Evolutionary conservation across 129 eudicot genomes (phyloP).

Genomic region (Tagetes erecta): DNA sequence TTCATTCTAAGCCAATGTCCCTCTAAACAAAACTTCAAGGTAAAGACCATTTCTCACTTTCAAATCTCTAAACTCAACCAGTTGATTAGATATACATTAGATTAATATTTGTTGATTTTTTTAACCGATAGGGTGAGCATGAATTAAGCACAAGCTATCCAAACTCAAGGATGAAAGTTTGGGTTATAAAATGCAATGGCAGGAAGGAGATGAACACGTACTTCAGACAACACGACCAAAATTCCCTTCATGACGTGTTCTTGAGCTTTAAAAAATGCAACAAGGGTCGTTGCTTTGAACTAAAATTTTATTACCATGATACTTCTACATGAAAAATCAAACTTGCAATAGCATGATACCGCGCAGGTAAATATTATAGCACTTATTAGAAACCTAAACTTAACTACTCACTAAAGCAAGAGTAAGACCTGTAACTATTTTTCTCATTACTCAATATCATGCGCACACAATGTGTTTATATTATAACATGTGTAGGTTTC

Average conservation of each 20-base stretch:
- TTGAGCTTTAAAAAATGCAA: slow-evolving; percentile 14
- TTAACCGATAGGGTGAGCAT: neutral
- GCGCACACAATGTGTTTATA: too few species aligned
- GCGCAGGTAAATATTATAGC: slow-evolving; percentile 28
- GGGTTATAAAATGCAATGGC: slow-evolving; percentile 10
- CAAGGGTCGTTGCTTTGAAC: slow-evolving; percentile 25
- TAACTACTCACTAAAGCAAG: too few species aligned
- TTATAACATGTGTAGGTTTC: slow-evolving; percentile 18
- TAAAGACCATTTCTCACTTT: too few species aligned
- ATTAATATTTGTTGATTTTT: too few species aligned
- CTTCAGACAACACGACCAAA: slow-evolving; percentile 17
- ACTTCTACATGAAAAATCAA: slow-evolving; percentile 13
- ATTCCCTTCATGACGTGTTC: slow-evolving; percentile 29
- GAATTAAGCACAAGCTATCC: neutral
- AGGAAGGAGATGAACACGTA: slow-evolving; percentile 12
- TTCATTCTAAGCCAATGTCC: neutral
- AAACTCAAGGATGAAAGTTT: slow-evolving; percentile 32
- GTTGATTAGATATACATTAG: neutral
- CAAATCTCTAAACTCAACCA: slow-evolving; percentile 4
- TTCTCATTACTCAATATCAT: too few species aligned
- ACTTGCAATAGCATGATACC: slow-evolving; percentile 30
- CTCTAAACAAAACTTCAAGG: neutral
- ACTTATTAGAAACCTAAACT: too few species aligned
- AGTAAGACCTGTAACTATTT: too few species aligned
- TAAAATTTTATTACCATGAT: slow-evolving; percentile 23